Conservation (phyloP, 2,329 filamentous ascomycete genomes). For the Triangularia setosa region DNA sequence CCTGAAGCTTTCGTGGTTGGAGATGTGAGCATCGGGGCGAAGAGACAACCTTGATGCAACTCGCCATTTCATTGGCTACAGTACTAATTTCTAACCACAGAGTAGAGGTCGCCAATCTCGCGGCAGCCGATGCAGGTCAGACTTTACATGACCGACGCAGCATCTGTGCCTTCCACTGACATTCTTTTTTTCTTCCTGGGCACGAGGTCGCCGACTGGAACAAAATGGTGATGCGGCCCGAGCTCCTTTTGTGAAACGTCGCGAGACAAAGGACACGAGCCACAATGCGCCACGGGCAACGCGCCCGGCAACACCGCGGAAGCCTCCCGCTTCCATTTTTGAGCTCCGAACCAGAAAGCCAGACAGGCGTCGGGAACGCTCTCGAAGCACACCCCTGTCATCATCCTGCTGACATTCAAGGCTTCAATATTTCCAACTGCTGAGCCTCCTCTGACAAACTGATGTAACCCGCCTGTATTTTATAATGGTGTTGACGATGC, state of each 20-base stretch:
- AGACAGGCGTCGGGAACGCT: not conserved
- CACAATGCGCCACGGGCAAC: not conserved
- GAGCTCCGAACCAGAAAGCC: not conserved
- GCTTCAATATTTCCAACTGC: constrained; percentile 1
- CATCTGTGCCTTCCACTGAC: not conserved
- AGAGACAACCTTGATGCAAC: not conserved
- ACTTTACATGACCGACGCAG: not conserved
- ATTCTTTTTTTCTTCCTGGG: not conserved
- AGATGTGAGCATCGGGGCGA: not conserved
- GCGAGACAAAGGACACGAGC: not conserved
- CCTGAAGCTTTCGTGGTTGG: not conserved
- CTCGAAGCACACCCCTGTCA: not conserved
- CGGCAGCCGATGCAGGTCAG: not conserved
- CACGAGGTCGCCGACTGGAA: not conserved
- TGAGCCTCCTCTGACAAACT: not conserved
- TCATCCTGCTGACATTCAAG: constrained; percentile 2
- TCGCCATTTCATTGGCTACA: not conserved
- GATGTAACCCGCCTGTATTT: not conserved
- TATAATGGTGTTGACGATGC: not conserved
- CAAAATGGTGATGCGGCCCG: not conserved
- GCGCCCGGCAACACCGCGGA: not conserved
- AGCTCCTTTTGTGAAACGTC: not conserved
- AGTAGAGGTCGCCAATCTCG: not conserved
- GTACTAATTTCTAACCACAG: not conserved
- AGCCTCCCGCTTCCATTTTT: not conserved